Conservation (phyloP, 108 stramenopile species). For the Fragilaria radians region DNA sequence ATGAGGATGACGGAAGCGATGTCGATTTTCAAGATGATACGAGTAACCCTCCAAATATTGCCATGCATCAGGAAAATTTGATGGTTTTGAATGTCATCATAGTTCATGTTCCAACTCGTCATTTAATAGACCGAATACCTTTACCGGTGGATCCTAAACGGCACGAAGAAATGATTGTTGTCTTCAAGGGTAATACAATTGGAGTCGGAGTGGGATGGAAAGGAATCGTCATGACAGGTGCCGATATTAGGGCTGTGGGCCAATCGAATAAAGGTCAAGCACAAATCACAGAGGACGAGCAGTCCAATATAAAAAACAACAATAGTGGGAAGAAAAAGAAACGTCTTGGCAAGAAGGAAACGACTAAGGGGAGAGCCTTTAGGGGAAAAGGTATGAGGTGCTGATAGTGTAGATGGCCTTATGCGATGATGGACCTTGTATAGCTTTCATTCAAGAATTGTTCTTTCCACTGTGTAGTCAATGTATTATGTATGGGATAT, state of each 20-base stretch:
- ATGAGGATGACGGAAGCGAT: neutral
- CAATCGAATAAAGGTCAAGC: neutral
- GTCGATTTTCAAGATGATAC: neutral
- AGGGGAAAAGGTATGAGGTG: neutral
- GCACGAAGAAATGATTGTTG: neutral
- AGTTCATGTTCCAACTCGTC: neutral
- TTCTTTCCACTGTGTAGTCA: no score
- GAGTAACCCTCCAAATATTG: neutral
- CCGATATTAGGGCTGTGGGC: slow-evolving; percentile 3
- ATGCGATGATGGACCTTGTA: no score
- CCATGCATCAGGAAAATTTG: neutral
- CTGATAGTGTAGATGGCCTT: no score
- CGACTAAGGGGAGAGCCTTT: neutral
- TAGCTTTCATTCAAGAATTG: no score
- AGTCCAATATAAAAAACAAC: neutral
- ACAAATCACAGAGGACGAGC: neutral
- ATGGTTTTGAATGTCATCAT: neutral
- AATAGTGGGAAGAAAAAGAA: slow-evolving; percentile 1
- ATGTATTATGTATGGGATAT: no score
- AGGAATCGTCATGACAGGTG: slow-evolving; percentile 6
- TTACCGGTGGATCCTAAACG: neutral
- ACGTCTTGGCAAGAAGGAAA: neutral
- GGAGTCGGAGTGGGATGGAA: slow-evolving; percentile 2
- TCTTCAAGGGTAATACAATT: neutral
- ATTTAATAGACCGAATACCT: neutral